phyloP scores from a whole-genome alignment of 345 rosid species.

The Populus davidiana region DNA sequence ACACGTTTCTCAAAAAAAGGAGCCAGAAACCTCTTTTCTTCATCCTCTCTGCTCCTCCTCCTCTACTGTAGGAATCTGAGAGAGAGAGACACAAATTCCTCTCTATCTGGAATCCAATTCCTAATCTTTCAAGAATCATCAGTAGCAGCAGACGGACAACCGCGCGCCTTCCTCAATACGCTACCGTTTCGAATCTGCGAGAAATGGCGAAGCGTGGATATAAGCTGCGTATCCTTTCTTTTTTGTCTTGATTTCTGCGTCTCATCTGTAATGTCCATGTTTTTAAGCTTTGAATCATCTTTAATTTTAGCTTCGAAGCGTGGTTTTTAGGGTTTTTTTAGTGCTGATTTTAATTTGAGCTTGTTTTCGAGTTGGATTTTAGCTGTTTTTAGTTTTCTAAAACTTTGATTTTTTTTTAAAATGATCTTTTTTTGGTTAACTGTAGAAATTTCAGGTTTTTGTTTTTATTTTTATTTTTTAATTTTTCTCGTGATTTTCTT shows the following conservation, averaged over 20 bases:
- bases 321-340: not conserved
- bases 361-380: not conserved
- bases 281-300: not conserved
- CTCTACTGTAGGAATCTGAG: not conserved
- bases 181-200: not conserved
- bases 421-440: not conserved
- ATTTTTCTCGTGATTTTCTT: not conserved
- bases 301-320: conserved; percentile 12
- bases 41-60: no score
- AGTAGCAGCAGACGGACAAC: no score
- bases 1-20: not conserved
- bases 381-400: not conserved
- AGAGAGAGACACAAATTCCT: not conserved
- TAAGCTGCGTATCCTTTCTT: conserved; percentile 89
- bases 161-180: not conserved
- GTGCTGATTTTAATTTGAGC: not conserved
- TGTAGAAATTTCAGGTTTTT: conserved; percentile 12
- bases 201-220: conserved; percentile 89
- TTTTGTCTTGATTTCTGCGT: conserved; percentile 1
- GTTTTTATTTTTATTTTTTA: conserved; percentile 4
- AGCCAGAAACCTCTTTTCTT: not conserved
- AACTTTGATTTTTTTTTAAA: not conserved
- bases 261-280: not conserved
- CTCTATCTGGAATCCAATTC: conserved; percentile 34
- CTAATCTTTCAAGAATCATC: not conserved